Base-by-base conservation (phyloP, 192 early-diverging fungal genomes). In the Chytriomyces sp. region DNA sequence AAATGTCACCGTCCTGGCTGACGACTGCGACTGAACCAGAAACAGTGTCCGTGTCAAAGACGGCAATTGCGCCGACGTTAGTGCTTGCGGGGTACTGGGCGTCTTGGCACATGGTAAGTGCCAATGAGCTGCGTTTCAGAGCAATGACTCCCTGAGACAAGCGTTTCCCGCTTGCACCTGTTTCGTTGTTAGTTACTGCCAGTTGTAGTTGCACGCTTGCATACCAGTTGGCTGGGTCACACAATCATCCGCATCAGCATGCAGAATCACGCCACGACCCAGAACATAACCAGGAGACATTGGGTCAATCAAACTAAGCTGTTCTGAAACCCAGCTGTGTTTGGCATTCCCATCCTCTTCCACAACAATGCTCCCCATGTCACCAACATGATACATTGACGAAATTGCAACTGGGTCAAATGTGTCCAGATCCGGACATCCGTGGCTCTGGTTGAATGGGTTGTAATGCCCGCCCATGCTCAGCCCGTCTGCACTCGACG, bases 81-180 rank as follows among this genome's bases (percentile, higher is more conserved):
- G 0, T 11, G 13, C 2, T 57, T 3, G 11, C 53, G 2, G 53
- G 13, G 20, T 18, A 57, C 53, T 20, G 53, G 0, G 13, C 53
- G 13, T 57, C 20, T 20, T 11, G 13, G 20, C 11, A 18, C 53
- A 57, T 20, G 53, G 11, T 57, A 20, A 18, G 13, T 3, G 20
- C 53, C 11, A 11, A 11, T 11, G 13, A 11, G 3, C 53, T 20
- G 20, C 53, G 11, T 20, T 57, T 11, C 11, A 63, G 43, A 2
- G 67, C 69, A 26, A 81, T 62, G 63, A 81, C 80, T 23, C 76
- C 80, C 35, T 79, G 77, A n/a, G 81, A 79, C 11, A 80, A 48
- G 7, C 81, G 57, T 26, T 11, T 24, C 7, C 79, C 79, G 4
- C 76, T 44, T 61, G 80, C 79, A 26, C 81, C 81, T 10, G 77